phyloP scores from a whole-genome alignment of 1,139 yeast genomes.

The Lodderomyces elongisporus region DNA sequence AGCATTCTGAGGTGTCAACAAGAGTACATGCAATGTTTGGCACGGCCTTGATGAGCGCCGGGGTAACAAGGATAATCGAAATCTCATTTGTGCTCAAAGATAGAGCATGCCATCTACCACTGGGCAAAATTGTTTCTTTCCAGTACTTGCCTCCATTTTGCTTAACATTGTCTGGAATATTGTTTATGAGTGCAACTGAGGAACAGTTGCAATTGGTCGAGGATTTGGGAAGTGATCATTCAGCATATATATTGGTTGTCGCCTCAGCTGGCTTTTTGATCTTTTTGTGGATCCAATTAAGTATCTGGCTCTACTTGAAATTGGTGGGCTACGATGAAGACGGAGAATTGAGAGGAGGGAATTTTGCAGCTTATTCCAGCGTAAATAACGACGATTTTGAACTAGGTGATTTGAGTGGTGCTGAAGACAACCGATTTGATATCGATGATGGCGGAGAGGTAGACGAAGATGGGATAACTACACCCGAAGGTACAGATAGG shows the following conservation, averaged over 20 bases:
- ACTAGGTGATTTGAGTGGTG: constrained; percentile 28
- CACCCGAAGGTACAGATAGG: not conserved
- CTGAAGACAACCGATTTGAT: constrained; percentile 15
- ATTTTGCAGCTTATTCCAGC: constrained; percentile 11
- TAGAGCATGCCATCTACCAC: constrained; percentile 35
- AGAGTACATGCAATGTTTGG: constrained; percentile 89
- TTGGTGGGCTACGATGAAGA: constrained; percentile 45
- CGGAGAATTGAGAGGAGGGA: constrained; percentile 23
- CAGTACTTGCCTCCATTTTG: constrained; percentile 84
- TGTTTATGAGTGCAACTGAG: constrained; percentile 90
- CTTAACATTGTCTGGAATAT: constrained; percentile 67
- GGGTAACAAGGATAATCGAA: constrained; percentile 68
- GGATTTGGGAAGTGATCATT: constrained; percentile 76
- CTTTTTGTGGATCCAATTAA: constrained; percentile 57
- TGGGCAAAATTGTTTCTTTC: constrained; percentile 56
- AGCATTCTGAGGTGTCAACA: constrained; percentile 68
- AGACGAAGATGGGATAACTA: too few species aligned
- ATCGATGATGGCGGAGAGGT: constrained; percentile 1
- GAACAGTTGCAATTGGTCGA: constrained; percentile 73
- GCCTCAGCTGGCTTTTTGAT: constrained; percentile 71
- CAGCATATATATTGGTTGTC: constrained; percentile 73
- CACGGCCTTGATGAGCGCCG: constrained; percentile 71
- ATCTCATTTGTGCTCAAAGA: constrained; percentile 66
- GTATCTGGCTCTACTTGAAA: constrained; percentile 54
- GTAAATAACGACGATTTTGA: constrained; percentile 30